Percentiles rank a stretch among this genome's conserved stretches.
Evolutionary conservation across 139 green algal species (phyloP).

Genomic region (Zygnema circumcarinatum): DNA sequence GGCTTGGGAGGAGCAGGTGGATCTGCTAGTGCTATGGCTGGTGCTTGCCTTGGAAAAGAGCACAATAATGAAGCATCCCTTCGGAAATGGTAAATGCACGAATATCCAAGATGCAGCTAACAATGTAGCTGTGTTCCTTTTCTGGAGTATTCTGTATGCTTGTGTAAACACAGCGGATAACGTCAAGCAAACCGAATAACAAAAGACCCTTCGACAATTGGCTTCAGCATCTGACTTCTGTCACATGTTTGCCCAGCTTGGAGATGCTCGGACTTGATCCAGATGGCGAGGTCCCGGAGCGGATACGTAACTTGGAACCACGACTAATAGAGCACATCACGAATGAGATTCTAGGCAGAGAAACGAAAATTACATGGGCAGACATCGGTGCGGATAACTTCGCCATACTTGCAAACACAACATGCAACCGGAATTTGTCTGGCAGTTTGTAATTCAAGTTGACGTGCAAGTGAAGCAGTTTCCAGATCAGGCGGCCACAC

Average conservation of each 20-base stretch:
- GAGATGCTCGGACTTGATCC: constrained; percentile 27
- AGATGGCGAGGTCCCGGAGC: constrained; percentile 48
- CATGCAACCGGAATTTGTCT: background rate
- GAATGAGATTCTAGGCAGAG: constrained; percentile 50
- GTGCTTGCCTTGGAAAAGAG: background rate
- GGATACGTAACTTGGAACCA: constrained; percentile 47
- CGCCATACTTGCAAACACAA: background rate
- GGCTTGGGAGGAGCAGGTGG: too few relatives aligned
- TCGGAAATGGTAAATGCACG: background rate
- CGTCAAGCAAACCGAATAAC: background rate
- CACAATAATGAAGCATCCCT: background rate
- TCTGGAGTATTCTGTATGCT: background rate
- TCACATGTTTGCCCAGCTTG: constrained; percentile 37
- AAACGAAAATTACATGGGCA: constrained; percentile 32
- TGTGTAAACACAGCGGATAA: background rate
- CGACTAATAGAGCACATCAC: constrained; percentile 48
- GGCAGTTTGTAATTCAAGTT: background rate
- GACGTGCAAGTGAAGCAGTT: too few relatives aligned
- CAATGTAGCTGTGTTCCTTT: background rate
- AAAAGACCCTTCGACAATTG: background rate
- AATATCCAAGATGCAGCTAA: background rate
- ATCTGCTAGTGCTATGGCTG: background rate
- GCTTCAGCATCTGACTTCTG: background rate
- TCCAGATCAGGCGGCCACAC: too few relatives aligned
- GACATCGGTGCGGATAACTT: constrained; percentile 49